Evolutionary conservation across 768 basidiomycete species (phyloP).

Genomic region (Candolleomyces efflorescens): DNA sequence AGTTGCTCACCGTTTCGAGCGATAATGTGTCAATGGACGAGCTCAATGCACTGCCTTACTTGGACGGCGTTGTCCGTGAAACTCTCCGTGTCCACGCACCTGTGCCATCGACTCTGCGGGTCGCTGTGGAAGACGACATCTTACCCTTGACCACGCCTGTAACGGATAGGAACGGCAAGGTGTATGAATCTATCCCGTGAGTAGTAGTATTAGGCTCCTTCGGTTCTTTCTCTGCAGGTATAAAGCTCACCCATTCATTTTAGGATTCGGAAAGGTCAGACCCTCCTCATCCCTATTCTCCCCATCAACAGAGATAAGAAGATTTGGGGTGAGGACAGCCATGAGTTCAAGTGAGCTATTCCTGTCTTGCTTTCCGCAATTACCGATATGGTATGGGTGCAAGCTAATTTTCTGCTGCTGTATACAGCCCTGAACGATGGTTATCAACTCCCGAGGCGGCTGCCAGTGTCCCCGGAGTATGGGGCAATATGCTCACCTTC

Average conservation of each 20-base stretch:
- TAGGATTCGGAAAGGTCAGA: conserved; percentile 40
- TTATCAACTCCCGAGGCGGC: conserved; percentile 37
- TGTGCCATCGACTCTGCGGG: conserved; percentile 38
- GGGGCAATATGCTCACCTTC: conserved; percentile 56
- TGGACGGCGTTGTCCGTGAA: conserved; percentile 61
- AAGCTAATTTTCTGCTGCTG: not conserved
- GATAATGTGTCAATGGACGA: conserved; percentile 67
- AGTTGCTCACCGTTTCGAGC: conserved; percentile 44
- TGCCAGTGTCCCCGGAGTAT: conserved; percentile 48
- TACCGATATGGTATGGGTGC: no score
- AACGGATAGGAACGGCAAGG: conserved; percentile 37
- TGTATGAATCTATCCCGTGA: conserved; percentile 35
- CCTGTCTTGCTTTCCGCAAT: no score
- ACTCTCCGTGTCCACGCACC: conserved; percentile 53
- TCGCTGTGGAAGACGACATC: conserved; percentile 46
- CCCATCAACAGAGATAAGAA: conserved; percentile 44
- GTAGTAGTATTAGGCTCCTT: conserved; percentile 2
- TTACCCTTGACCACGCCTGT: conserved; percentile 46
- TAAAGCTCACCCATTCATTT: not conserved
- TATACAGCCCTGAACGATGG: conserved; percentile 63
- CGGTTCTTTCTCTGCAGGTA: not conserved
- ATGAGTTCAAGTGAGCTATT: conserved; percentile 47
- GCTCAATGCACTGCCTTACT: conserved; percentile 58
- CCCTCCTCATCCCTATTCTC: conserved; percentile 44
- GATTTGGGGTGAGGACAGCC: conserved; percentile 61